Conservation (phyloP, 2,329 filamentous ascomycete species). For the Stagonosporopsis chrysanthemi region DNA sequence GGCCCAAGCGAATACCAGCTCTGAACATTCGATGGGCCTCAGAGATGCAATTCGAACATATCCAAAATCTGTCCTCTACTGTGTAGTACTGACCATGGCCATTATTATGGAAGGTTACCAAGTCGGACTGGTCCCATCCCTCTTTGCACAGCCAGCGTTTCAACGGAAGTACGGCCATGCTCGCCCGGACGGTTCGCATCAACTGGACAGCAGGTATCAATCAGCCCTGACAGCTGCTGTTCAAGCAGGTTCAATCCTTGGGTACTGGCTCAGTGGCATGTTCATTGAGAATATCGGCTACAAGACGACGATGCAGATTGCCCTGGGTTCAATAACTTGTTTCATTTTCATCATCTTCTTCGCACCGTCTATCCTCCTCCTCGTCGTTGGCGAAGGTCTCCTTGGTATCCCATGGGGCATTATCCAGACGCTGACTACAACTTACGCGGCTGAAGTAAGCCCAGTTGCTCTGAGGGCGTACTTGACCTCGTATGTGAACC, state of each 20-base stretch:
- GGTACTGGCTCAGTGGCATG: slow-evolving; percentile 45
- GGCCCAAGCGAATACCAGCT: slow-evolving; percentile 7
- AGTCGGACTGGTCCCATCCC: slow-evolving; percentile 77
- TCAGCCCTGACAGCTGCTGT: slow-evolving; percentile 52
- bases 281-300: slow-evolving; percentile 50
- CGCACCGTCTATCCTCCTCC: slow-evolving; percentile 24
- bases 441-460: slow-evolving; percentile 61
- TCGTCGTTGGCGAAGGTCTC: slow-evolving; percentile 31
- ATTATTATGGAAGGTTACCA: slow-evolving; percentile 92
- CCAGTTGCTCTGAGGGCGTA: slow-evolving; percentile 69
- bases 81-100: slow-evolving; percentile 79
- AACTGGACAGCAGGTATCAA: slow-evolving; percentile 54
- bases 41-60: slow-evolving; percentile 77
- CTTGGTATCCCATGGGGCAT: slow-evolving; percentile 51
- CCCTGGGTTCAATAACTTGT: slow-evolving; percentile 22
- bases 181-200: slow-evolving; percentile 38
- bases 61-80: slow-evolving; percentile 82
- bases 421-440: slow-evolving; percentile 51
- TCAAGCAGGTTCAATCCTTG: slow-evolving; percentile 50
- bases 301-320: slow-evolving; percentile 24
- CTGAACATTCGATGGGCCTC: slow-evolving; percentile 48
- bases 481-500: slow-evolving; percentile 61
- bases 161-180: slow-evolving; percentile 49
- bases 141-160: slow-evolving; percentile 62
- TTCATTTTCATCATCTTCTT: slow-evolving; percentile 35